Evolutionary conservation across 768 basidiomycete species (phyloP).

Genomic region (Suillus subaureus): DNA sequence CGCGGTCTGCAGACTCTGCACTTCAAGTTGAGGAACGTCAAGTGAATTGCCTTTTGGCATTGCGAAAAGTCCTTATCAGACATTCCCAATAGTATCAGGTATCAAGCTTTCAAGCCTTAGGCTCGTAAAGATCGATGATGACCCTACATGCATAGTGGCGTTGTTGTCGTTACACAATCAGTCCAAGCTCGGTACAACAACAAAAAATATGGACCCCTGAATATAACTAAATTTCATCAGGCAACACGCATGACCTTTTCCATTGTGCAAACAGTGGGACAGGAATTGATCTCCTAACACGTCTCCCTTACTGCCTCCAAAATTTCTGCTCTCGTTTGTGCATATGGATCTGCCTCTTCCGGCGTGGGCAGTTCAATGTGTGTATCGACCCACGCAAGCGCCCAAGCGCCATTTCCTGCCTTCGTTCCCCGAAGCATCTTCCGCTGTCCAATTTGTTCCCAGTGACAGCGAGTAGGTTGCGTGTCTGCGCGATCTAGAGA

Average conservation of each 20-base stretch:
- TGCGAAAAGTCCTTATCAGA: neutral
- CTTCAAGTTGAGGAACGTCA: neutral
- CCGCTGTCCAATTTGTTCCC: slow-evolving; percentile 59
- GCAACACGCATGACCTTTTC: neutral
- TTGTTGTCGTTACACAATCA: neutral
- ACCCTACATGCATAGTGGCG: neutral
- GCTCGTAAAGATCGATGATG: neutral
- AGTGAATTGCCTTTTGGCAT: neutral
- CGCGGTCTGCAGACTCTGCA: neutral
- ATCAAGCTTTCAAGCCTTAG: neutral
- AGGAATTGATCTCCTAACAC: neutral
- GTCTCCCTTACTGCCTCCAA: slow-evolving; percentile 2
- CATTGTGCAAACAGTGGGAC: neutral
- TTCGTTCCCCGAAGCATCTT: slow-evolving; percentile 69
- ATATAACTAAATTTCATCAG: neutral
- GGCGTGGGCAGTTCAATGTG: slow-evolving; percentile 38
- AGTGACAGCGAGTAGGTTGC: slow-evolving; percentile 67
- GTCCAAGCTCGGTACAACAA: neutral
- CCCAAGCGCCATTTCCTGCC: slow-evolving; percentile 81
- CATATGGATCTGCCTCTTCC: slow-evolving; percentile 23
- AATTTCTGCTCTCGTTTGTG: slow-evolving; percentile 22
- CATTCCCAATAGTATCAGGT: neutral
- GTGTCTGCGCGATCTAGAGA: slow-evolving; percentile 71
- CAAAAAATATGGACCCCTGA: neutral
- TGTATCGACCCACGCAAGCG: slow-evolving; percentile 73